Conservation (phyloP, 495 filamentous ascomycete species). For the Cercophora samala region DNA sequence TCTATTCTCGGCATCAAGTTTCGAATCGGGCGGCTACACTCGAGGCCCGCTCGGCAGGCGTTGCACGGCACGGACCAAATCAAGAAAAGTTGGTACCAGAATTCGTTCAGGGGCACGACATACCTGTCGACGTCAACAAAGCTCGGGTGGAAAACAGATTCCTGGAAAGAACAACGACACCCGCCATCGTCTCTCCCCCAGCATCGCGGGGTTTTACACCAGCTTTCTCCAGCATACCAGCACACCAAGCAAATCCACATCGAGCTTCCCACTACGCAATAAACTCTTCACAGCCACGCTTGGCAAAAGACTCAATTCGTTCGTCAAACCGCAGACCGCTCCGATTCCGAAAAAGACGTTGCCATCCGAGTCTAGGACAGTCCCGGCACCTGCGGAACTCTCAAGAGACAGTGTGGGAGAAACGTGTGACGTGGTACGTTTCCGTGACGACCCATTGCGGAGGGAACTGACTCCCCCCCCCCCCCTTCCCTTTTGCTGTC, state of each 20-base stretch:
- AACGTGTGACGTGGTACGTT: conserved; percentile 5
- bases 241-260: neutral
- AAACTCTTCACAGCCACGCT: conserved; percentile 5
- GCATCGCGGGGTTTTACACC: neutral
- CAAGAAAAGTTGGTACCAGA: neutral
- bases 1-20: neutral
- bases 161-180: neutral
- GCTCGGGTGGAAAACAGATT: neutral
- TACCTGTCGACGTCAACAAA: conserved; percentile 1
- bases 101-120: neutral
- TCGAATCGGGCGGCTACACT: neutral
- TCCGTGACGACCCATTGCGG: neutral
- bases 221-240: neutral
- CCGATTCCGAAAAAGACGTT: neutral
- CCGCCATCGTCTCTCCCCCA: neutral
- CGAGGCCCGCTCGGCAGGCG: neutral
- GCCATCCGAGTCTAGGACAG: neutral
- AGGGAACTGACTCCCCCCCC: neutral
- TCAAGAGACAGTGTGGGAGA: neutral
- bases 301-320: neutral
- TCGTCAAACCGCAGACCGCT: conserved; percentile 1
- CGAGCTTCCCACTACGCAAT: neutral
- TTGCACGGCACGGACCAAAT: neutral
- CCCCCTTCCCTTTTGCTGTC: neutral
- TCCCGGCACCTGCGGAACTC: neutral